These are phyloP conservation scores for Phytopythium oedochilum DNA, from an alignment of 352 stramenopile genomes.

Conservation along the genomic window DNA sequence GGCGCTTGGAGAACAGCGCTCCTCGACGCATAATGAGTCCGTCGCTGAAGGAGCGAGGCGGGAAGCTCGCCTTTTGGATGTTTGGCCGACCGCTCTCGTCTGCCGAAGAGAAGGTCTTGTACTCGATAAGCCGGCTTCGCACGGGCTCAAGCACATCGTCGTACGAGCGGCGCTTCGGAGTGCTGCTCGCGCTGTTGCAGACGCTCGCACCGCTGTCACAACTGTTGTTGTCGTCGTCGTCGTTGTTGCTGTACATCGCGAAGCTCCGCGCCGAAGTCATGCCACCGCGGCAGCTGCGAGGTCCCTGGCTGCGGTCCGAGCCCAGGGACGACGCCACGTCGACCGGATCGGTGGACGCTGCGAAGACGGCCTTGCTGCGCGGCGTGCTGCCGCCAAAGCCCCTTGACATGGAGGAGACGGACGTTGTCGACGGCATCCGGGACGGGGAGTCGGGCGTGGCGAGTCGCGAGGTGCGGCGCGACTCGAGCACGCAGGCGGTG, in stretches of 20 bases:
- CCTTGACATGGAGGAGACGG: neutral
- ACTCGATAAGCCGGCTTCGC: constrained; percentile 69
- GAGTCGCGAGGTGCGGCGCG: constrained; percentile 49
- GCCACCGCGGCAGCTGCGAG: neutral
- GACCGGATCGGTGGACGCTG: constrained; percentile 1
- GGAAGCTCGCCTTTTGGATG: constrained; percentile 65
- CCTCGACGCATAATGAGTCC: constrained; percentile 69
- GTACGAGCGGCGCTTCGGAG: constrained; percentile 52
- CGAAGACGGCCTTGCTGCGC: neutral
- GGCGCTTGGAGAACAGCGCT: constrained; percentile 59
- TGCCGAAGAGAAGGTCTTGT: constrained; percentile 71
- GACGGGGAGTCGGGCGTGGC: constrained; percentile 9
- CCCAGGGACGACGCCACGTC: constrained; percentile 6
- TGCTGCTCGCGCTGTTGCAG: neutral
- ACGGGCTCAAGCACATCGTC: constrained; percentile 73
- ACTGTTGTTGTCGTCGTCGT: constrained; percentile 5
- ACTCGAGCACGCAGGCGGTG: constrained; percentile 71
- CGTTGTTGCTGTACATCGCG: constrained; percentile 15
- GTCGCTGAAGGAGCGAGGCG: constrained; percentile 66
- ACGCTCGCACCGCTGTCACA: neutral
- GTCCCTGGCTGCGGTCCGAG: neutral
- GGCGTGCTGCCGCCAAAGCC: constrained; percentile 1
- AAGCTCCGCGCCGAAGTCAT: constrained; percentile 40
- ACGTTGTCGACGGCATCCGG: constrained; percentile 5
- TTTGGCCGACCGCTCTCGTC: constrained; percentile 15